Evolutionary conservation across 805 yeast genomes (phyloP).

Genomic region (Wickerhamiella qilinensis): DNA sequence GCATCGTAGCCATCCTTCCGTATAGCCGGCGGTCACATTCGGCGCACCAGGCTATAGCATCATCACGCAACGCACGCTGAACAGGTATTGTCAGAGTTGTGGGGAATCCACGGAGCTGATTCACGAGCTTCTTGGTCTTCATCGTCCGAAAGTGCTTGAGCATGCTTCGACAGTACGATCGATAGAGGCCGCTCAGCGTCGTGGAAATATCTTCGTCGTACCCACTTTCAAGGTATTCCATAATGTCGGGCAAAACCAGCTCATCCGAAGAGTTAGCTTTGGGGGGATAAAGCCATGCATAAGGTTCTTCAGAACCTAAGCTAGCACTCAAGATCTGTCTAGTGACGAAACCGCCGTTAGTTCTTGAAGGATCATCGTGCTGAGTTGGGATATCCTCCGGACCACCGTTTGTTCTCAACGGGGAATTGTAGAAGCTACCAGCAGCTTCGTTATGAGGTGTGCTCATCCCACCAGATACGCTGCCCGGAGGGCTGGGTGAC

Average conservation of each 20-base stretch:
- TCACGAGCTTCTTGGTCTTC: conserved; percentile 45
- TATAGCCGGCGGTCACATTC: conserved; percentile 54
- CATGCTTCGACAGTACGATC: conserved; percentile 44
- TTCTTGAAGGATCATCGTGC: neutral
- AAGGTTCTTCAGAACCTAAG: neutral
- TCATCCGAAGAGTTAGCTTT: conserved; percentile 12
- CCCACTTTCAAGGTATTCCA: conserved; percentile 29
- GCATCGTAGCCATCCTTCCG: conserved; percentile 35
- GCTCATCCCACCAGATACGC: neutral
- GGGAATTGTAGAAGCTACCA: neutral
- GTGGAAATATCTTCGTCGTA: conserved; percentile 42
- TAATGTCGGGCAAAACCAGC: conserved; percentile 24
- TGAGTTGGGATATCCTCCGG: neutral
- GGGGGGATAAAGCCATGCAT: neutral
- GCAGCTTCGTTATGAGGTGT: neutral
- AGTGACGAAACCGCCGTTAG: neutral
- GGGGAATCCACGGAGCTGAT: conserved; percentile 36
- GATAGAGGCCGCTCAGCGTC: conserved; percentile 46
- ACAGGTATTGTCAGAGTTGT: conserved; percentile 48
- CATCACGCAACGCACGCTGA: conserved; percentile 37
- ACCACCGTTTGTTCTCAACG: neutral
- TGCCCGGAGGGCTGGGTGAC: conserved; percentile 1
- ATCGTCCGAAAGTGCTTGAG: conserved; percentile 52
- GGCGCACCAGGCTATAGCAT: conserved; percentile 43
- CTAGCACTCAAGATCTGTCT: neutral